A percentile compares a stretch with the other conserved stretches of the same genome.
Evolutionary conservation across 2,329 filamentous ascomycete genomes (phyloP).

Genomic region (Fusarium pseudocircinatum): DNA sequence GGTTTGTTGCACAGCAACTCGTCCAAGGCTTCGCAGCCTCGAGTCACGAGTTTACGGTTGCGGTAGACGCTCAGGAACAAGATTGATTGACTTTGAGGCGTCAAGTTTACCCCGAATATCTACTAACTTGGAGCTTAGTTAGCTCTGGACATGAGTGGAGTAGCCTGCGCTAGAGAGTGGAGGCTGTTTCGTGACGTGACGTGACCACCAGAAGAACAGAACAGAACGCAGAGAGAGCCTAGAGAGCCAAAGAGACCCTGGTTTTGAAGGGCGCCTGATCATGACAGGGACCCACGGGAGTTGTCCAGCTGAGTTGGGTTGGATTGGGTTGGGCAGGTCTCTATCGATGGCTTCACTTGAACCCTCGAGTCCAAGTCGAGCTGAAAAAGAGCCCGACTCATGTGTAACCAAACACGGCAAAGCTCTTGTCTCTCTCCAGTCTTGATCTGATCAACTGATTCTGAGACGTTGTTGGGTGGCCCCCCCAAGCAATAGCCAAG

Average conservation of each 20-base stretch:
- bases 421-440: background rate
- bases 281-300: constrained; percentile 20
- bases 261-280: constrained; percentile 31
- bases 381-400: background rate
- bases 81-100: constrained; percentile 11
- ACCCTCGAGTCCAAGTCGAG: background rate
- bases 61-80: constrained; percentile 6
- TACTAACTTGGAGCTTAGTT: background rate
- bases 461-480: constrained; percentile 26
- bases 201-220: constrained; percentile 18
- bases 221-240: background rate
- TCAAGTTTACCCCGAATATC: constrained; percentile 14
- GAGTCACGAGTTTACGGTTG: background rate
- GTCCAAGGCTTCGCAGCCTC: background rate
- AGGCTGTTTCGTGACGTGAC: constrained; percentile 28
- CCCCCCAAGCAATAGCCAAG: background rate
- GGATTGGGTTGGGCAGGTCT: background rate
- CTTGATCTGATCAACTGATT: constrained; percentile 6
- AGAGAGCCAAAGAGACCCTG: constrained; percentile 11
- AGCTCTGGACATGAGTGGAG: constrained; percentile 6
- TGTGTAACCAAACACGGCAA: background rate
- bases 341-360: background rate
- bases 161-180: constrained; percentile 1
- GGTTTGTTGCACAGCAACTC: constrained; percentile 1
- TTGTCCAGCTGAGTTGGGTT: constrained; percentile 20